Evolutionary conservation across 176 grass and related monocot genomes (phyloP), one percentile per base, ranked within the genome.

Genomic region (Zoysia japonica): DNA sequence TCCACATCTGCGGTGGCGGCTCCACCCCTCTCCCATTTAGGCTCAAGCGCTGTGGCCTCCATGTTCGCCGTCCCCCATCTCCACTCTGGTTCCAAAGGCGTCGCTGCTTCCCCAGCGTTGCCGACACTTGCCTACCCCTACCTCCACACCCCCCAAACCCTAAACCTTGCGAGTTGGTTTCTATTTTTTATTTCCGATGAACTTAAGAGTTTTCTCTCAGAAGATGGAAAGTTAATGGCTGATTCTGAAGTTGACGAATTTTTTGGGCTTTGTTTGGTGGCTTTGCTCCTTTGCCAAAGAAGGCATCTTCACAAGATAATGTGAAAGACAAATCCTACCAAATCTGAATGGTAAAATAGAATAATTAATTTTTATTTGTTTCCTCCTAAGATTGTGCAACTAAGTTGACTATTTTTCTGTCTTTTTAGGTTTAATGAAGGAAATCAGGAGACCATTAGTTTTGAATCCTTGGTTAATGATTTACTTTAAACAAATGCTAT

Each of bases 201-300:
- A 81, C 67, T 78, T 81, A 36, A 36, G 10, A 78, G 11, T 77
- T 67, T 42, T 64, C 7, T 74, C 36, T 35, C 78, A 99, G 96
- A 99, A 77, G 96, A 99, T 77, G 96, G 96, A 36, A 99, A 77
- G 77, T 83, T 99, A 65, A 99, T 99, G 96, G 96, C 92, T 79
- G 88, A 95, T 89, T 86, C 82, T 0, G 96, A 99, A 75, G 86
- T 92, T 64, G 96, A 92, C 85, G 96, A 99, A 78, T 99, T 99
- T 28, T 28, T 89, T 99, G 96, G 92, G 96, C 72, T 71, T 86
- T 93, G 61, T 99, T 99, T 87, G 96, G 96, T 70, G 96, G 96
- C 54, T 99, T 99, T 67, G 96, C 96, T 68, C 96, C 96, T 76
- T 90, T 99, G 72, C 90, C 96, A 72, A 93, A 82, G 84, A 99